Evolutionary conservation across 75 land plant species (phyloP), one percentile per base, ranked within the genome.

Genomic region (Selaginella tamariscina): DNA sequence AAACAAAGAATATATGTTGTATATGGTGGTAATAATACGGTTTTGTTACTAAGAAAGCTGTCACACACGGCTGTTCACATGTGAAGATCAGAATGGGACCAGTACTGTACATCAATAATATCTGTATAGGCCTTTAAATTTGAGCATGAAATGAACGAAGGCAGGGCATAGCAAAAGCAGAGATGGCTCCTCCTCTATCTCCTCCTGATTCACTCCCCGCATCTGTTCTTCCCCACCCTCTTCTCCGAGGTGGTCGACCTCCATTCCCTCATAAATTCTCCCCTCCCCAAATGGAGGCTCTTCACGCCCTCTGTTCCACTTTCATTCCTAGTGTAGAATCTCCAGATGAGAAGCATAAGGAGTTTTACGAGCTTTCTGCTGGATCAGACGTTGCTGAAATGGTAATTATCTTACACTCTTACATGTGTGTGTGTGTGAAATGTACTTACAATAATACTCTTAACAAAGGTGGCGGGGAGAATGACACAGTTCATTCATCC

Each of bases 401-500:
- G 49, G 49, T 39, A 15, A 39, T 5, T 15, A 39, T 5, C 11
- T 15, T 15, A 15, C 5, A 15, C 49, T 39, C 15, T 39, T 39
- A 15, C 49, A 5, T 39, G 49, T 15, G 49, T 39, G 5, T 39
- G 49, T 39, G 5, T 39, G 49, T 39, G n/a, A n/a, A n/a, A n/a
- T n/a, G n/a, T n/a, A n/a, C n/a, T n/a, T n/a, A n/a, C n/a, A n/a
- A n/a, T n/a, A n/a, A n/a, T n/a, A n/a, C n/a, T n/a, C n/a, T n/a
- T n/a, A n/a, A n/a, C n/a, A n/a, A n/a, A 39, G 49, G 49, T 39
- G 49, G 49, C 49, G 49, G 49, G 49, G 49, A 39, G 49, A 15
- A 39, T 39, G 49, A 39, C 49, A 39, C 49, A 39, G 49, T 39
- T 39, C 15, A 39, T 39, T 15, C 49, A 39, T 39, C 49, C 49